phyloP scores from a whole-genome alignment of 75 land plant genomes.

The Chamaecyparis obtusa region DNA sequence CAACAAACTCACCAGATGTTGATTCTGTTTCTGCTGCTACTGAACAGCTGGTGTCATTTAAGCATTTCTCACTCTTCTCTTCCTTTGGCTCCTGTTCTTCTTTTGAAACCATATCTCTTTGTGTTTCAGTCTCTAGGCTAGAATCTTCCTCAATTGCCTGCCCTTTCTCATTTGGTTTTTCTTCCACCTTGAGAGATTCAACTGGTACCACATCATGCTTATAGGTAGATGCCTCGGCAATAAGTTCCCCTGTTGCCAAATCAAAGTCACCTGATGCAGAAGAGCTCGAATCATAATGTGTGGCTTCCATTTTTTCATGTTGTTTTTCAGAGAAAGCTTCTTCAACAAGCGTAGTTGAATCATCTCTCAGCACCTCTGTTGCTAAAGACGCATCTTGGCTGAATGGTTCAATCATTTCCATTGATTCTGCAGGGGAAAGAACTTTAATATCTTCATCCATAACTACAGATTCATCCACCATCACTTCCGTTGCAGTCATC shows the following conservation, averaged over 20 bases:
- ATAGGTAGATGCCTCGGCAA: too few relatives aligned
- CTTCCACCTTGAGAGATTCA: not conserved
- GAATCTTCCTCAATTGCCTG: not conserved
- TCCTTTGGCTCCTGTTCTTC: not conserved
- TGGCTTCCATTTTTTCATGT: not conserved
- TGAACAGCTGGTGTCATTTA: not conserved
- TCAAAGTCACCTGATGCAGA: not conserved
- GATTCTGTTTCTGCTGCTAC: constrained; percentile 8
- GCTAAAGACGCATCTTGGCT: not conserved
- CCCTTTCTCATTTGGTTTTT: not conserved
- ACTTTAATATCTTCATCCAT: not conserved
- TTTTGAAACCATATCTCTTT: not conserved
- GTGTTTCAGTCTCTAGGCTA: not conserved
- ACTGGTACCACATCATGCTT: not conserved
- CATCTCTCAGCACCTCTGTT: not conserved
- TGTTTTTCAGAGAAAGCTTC: not conserved
- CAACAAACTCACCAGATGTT: not conserved
- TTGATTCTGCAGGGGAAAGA: not conserved
- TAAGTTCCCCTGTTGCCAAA: not conserved
- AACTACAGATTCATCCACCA: not conserved
- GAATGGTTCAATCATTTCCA: not conserved
- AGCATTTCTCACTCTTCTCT: not conserved
- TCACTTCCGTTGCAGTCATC: not conserved
- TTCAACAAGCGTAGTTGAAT: not conserved
- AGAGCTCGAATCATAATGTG: not conserved